phyloP scores from a whole-genome alignment of 2,329 filamentous ascomycete species.

The Ophiobolus disseminans region DNA sequence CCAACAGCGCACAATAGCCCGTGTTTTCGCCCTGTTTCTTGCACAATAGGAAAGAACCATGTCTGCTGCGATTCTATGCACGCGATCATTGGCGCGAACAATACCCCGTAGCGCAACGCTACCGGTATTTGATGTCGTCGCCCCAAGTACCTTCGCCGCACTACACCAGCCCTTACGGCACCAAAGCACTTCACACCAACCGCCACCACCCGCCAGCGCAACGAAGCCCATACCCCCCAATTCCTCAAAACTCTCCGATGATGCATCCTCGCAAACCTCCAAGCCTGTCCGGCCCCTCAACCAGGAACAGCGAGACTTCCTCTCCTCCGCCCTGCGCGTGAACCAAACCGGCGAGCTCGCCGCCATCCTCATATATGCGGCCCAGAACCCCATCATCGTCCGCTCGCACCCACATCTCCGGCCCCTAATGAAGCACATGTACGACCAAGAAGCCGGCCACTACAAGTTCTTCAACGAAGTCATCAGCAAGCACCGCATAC shows the following conservation, averaged over 20 bases:
- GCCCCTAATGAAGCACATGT: constrained; percentile 96
- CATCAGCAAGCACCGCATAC: constrained; percentile 83
- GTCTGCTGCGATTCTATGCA: constrained; percentile 21
- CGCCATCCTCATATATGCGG: constrained; percentile 89
- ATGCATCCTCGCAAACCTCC: constrained; percentile 11
- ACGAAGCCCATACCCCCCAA: constrained; percentile 8
- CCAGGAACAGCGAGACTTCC: constrained; percentile 43
- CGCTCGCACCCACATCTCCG: constrained; percentile 84
- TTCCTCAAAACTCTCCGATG: constrained; percentile 7
- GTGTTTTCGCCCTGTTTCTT: neutral
- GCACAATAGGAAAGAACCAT: constrained; percentile 20
- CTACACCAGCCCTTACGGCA: constrained; percentile 20
- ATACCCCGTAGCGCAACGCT: constrained; percentile 4
- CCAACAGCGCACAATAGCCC: constrained; percentile 10
- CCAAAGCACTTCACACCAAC: constrained; percentile 17
- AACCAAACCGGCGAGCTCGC: constrained; percentile 99
- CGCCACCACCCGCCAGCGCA: constrained; percentile 4
- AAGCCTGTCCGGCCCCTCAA: constrained; percentile 37
- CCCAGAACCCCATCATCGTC: constrained; percentile 83
- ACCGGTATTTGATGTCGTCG: constrained; percentile 37
- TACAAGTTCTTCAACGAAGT: constrained; percentile 84
- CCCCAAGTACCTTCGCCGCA: constrained; percentile 26
- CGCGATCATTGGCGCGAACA: constrained; percentile 25
- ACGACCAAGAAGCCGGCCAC: constrained; percentile 92
- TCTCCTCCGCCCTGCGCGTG: constrained; percentile 71